Conservation (phyloP, 768 basidiomycete species). For the Cyclocybe cylindracea region DNA sequence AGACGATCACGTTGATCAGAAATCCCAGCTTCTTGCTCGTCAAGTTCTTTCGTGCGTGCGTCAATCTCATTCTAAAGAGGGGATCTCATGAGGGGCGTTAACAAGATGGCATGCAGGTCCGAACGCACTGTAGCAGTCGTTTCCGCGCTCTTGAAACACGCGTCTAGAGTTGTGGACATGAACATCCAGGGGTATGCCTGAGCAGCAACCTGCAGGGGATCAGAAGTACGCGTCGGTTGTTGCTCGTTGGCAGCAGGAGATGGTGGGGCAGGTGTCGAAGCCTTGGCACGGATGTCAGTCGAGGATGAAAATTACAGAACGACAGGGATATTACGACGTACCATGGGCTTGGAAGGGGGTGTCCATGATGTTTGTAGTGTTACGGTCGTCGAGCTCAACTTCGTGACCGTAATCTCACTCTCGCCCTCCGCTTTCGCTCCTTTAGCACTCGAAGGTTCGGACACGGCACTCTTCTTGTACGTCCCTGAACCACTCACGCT, state of each 20-base stretch:
- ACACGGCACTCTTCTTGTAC: too few relatives aligned
- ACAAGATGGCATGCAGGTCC: neutral
- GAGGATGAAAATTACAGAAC: neutral
- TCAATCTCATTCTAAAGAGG: conserved; percentile 37
- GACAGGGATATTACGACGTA: conserved; percentile 2
- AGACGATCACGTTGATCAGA: conserved; percentile 42
- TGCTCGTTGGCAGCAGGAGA: conserved; percentile 8
- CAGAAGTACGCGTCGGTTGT: conserved; percentile 29
- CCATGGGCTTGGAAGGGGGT: conserved; percentile 12
- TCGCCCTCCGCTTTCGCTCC: conserved; percentile 12
- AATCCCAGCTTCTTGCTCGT: conserved; percentile 40
- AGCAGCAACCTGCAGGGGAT: conserved; percentile 49
- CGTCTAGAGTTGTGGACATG: conserved; percentile 59
- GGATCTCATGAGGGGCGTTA: neutral
- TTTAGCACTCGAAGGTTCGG: neutral
- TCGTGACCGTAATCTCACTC: conserved; percentile 22
- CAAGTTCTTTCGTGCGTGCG: conserved; percentile 30
- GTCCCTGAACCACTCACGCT: neutral
- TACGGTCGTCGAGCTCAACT: conserved; percentile 25
- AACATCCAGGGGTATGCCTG: conserved; percentile 61
- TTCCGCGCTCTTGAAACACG: conserved; percentile 44
- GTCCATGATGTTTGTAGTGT: conserved; percentile 24
- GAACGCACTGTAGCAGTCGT: conserved; percentile 31
- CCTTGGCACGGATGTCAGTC: conserved; percentile 6
- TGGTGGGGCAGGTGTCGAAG: conserved; percentile 6